Conservation (phyloP, 495 filamentous ascomycete species). For the Usnea hakonensis region DNA sequence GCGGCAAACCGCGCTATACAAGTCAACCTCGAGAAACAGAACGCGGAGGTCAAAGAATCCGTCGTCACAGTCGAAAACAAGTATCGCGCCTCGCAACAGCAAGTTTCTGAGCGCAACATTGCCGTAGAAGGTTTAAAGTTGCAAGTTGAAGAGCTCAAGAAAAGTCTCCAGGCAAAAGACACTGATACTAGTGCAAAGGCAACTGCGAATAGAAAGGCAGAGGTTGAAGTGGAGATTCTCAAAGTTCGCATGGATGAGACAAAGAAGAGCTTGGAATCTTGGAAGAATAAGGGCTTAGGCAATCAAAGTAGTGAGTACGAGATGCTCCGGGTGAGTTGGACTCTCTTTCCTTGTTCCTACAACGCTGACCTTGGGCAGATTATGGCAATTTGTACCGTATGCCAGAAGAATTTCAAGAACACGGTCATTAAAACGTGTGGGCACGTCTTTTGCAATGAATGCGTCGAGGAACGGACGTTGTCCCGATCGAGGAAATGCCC, state of each 20-base stretch:
- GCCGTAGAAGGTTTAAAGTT: constrained; percentile 62
- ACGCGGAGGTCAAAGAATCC: constrained; percentile 69
- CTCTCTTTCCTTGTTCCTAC: constrained; percentile 1
- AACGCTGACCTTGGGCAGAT: constrained; percentile 42
- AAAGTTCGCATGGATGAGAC: constrained; percentile 64
- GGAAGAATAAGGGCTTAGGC: constrained; percentile 71
- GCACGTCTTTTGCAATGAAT: constrained; percentile 89
- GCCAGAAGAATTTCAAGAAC: constrained; percentile 85
- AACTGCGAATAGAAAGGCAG: constrained; percentile 58
- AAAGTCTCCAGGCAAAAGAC: constrained; percentile 67
- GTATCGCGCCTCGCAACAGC: constrained; percentile 62
- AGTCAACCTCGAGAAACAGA: constrained; percentile 83
- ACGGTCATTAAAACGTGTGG: constrained; percentile 87
- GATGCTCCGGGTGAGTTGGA: constrained; percentile 65
- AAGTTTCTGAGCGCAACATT: constrained; percentile 57
- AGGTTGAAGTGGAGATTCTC: constrained; percentile 65
- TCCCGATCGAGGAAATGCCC: constrained; percentile 93
- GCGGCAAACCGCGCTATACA: constrained; percentile 49
- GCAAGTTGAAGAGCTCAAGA: constrained; percentile 69
- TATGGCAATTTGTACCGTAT: constrained; percentile 84
- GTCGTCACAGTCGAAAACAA: constrained; percentile 58
- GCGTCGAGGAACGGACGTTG: constrained; percentile 74
- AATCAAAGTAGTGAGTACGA: constrained; percentile 76
- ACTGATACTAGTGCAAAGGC: constrained; percentile 42
- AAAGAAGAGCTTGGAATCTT: constrained; percentile 69